Conservation (phyloP, 139 green algal species). For the Haematococcus lacustris region DNA sequence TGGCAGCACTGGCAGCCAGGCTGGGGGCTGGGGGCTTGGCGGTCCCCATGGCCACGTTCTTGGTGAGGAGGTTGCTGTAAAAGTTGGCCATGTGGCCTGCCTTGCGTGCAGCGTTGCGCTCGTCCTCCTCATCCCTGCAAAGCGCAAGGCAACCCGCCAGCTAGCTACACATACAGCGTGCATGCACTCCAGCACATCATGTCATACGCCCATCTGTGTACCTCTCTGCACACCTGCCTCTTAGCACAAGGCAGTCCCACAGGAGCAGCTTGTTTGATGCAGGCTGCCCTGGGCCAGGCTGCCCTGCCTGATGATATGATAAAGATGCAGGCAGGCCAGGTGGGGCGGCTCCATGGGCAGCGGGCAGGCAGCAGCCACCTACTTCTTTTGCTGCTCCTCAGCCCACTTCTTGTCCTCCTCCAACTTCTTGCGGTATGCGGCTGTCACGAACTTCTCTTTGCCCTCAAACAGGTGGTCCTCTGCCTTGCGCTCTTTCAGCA, state of each 20-base stretch:
- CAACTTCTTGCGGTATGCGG: constrained; percentile 89
- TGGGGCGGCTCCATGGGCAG: neutral
- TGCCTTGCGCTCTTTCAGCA: constrained; percentile 63
- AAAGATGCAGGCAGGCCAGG: too few relatives aligned
- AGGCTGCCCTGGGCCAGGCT: neutral
- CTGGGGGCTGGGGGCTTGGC: neutral
- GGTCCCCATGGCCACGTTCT: constrained; percentile 66
- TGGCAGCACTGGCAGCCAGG: too few relatives aligned
- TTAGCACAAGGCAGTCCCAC: neutral
- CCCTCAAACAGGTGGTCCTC: constrained; percentile 88
- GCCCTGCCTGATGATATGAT: neutral
- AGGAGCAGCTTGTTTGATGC: neutral
- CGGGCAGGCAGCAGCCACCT: neutral
- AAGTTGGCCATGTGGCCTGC: constrained; percentile 85
- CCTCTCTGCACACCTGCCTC: neutral
- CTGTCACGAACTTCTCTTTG: constrained; percentile 93
- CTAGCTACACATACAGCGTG: neutral
- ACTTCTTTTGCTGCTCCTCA: constrained; percentile 49
- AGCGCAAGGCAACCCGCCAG: neutral
- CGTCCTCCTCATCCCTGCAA: constrained; percentile 57
- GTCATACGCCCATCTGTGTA: neutral
- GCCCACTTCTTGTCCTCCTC: constrained; percentile 78
- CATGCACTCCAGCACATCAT: neutral
- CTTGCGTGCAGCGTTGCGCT: constrained; percentile 57
- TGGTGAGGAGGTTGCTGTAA: constrained; percentile 77